Conservation (phyloP, 306 rosid species). For the Acacia acuminata region DNA sequence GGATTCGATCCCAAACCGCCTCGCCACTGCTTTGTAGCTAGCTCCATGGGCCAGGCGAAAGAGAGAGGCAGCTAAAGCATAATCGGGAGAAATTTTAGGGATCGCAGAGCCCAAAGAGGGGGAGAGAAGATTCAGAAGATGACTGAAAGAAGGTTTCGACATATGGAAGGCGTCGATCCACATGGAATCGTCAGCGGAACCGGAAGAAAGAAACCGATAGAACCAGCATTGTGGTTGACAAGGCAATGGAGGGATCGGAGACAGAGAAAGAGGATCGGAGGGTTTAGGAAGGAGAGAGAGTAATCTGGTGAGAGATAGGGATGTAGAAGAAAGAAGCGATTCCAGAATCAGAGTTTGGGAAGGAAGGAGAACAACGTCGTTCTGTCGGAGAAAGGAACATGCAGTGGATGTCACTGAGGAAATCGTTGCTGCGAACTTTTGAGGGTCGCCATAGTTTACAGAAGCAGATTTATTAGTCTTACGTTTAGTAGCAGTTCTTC, state of each 20-base stretch:
- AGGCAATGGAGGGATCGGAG: conserved; percentile 15
- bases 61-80: conserved; percentile 65
- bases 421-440: conserved; percentile 34
- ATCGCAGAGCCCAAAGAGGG: conserved; percentile 34
- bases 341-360: conserved; percentile 56
- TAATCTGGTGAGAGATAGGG: conserved; percentile 32
- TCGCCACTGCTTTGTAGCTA: conserved; percentile 50
- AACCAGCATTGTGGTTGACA: conserved; percentile 54
- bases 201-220: conserved; percentile 60
- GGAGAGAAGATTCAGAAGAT: conserved; percentile 56
- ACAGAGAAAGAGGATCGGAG: conserved; percentile 17
- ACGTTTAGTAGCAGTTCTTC: conserved; percentile 24
- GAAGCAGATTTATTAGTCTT: conserved; percentile 17
- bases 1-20: conserved; percentile 59
- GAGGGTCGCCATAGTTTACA: background rate
- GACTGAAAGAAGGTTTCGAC: conserved; percentile 59
- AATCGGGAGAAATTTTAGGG: conserved; percentile 49
- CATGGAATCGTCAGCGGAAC: conserved; percentile 37
- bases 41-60: conserved; percentile 81
- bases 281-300: conserved; percentile 35
- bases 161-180: conserved; percentile 70
- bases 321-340: conserved; percentile 48
- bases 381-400: conserved; percentile 58
- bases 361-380: conserved; percentile 64
- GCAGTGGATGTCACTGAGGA: conserved; percentile 43